Conservation (phyloP, 441 rosid genomes). For the Capsella rubella region DNA sequence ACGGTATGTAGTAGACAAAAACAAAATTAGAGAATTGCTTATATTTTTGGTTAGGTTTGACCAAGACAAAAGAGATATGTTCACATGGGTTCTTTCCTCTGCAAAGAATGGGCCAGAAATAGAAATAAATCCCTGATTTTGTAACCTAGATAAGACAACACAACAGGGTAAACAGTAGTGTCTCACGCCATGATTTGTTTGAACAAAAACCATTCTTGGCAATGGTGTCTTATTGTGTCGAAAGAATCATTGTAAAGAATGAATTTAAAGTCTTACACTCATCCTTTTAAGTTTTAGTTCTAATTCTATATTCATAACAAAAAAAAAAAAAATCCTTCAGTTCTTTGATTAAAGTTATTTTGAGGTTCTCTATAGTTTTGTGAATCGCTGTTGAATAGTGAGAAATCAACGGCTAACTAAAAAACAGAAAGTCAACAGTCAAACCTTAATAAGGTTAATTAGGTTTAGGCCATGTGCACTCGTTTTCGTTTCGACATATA, state of each 20-base stretch:
- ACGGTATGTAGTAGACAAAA: slow-evolving; percentile 30
- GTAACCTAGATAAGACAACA: not conserved
- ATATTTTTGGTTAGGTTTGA: slow-evolving; percentile 13
- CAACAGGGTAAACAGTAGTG: not conserved
- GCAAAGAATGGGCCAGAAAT: not conserved
- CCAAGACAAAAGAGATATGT: slow-evolving; percentile 15
- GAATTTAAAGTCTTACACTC: no score
- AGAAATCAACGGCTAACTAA: no score
- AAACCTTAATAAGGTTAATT: no score
- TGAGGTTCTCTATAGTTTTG: no score
- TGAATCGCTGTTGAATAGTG: no score
- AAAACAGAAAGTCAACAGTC: no score
- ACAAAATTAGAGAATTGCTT: slow-evolving; percentile 19
- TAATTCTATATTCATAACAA: no score
- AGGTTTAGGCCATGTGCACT: no score
- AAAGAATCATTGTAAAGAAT: not conserved
- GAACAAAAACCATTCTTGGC: not conserved
- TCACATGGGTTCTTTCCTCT: slow-evolving; percentile 28
- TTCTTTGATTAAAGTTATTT: no score
- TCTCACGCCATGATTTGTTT: not conserved
- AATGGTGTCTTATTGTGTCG: slow-evolving; percentile 12
- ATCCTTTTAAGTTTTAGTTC: no score
- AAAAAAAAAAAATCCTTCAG: no score
- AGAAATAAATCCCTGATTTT: not conserved
- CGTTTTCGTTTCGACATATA: no score